Conservation (phyloP, 805 yeast species). For the Yamadazyma takamatsuzukensis region DNA sequence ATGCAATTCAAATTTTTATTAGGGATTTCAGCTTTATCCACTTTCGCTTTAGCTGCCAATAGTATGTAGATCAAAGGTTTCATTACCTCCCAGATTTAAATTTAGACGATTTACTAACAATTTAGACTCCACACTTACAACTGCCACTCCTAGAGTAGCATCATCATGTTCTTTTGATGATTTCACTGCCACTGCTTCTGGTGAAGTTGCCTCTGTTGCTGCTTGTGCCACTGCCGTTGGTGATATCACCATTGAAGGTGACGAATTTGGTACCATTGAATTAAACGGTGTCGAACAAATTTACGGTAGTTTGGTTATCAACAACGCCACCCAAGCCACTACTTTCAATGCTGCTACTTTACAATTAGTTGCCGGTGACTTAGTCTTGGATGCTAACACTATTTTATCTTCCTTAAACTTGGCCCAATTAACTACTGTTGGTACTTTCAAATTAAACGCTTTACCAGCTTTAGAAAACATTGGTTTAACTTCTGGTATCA, state of each 20-base stretch:
- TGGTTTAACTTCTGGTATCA: slow-evolving; percentile 65
- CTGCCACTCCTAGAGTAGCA: slow-evolving; percentile 53
- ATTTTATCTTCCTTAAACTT: slow-evolving; percentile 63
- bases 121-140: slow-evolving; percentile 42
- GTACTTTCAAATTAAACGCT: slow-evolving; percentile 74
- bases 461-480: slow-evolving; percentile 77
- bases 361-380: slow-evolving; percentile 67
- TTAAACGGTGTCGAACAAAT: slow-evolving; percentile 73
- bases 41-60: slow-evolving; percentile 35
- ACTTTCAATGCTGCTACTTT: slow-evolving; percentile 77
- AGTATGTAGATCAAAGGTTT: slow-evolving; percentile 18
- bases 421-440: slow-evolving; percentile 78
- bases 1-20: slow-evolving; percentile 59
- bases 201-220: slow-evolving; percentile 70
- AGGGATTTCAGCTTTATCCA: slow-evolving; percentile 47
- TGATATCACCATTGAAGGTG: slow-evolving; percentile 68
- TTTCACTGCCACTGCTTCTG: slow-evolving; percentile 73
- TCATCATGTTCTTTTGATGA: slow-evolving; percentile 61
- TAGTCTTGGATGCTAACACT: slow-evolving; percentile 62
- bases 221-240: slow-evolving; percentile 81
- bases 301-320: slow-evolving; percentile 69
- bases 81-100: not conserved
- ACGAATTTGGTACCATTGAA: slow-evolving; percentile 52
- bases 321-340: slow-evolving; percentile 60
- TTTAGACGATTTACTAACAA: slow-evolving; percentile 4